Evolutionary conservation across 352 stramenopile species (phyloP).

Genomic region (Ophiocytium majus): DNA sequence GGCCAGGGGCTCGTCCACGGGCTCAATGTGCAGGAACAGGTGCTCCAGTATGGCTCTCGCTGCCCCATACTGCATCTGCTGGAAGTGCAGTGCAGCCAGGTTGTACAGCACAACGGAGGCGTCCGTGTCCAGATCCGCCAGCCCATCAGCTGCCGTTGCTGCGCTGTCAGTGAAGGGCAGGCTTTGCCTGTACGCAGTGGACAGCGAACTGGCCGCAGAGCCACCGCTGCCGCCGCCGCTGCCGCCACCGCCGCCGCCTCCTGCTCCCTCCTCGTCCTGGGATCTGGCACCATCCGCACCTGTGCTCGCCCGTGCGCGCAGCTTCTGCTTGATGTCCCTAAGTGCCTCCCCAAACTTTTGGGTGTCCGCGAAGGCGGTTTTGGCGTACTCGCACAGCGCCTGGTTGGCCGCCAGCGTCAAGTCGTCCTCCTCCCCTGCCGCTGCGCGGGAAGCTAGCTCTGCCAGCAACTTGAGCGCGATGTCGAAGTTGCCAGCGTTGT

Average conservation of each 20-base stretch:
- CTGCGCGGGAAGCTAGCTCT: background rate
- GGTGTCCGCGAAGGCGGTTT: constrained; percentile 39
- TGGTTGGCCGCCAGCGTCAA: constrained; percentile 43
- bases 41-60: constrained; percentile 72
- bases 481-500: constrained; percentile 52
- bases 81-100: constrained; percentile 74
- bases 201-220: background rate
- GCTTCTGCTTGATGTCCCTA: constrained; percentile 21
- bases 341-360: constrained; percentile 36
- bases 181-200: background rate
- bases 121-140: constrained; percentile 70
- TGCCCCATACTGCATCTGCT: constrained; percentile 81
- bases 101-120: constrained; percentile 83
- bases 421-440: constrained; percentile 26
- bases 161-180: constrained; percentile 16
- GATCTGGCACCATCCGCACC: constrained; percentile 19
- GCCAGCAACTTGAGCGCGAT: constrained; percentile 45
- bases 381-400: constrained; percentile 48
- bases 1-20: constrained; percentile 80
- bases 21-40: constrained; percentile 79
- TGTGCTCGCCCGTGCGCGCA: constrained; percentile 26
- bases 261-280: constrained; percentile 23
- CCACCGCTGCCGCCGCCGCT: no score
- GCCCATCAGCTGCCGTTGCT: constrained; percentile 26
- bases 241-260: background rate